phyloP scores from a whole-genome alignment of 2,329 filamentous ascomycete species.

The Ophiocordyceps australis region DNA sequence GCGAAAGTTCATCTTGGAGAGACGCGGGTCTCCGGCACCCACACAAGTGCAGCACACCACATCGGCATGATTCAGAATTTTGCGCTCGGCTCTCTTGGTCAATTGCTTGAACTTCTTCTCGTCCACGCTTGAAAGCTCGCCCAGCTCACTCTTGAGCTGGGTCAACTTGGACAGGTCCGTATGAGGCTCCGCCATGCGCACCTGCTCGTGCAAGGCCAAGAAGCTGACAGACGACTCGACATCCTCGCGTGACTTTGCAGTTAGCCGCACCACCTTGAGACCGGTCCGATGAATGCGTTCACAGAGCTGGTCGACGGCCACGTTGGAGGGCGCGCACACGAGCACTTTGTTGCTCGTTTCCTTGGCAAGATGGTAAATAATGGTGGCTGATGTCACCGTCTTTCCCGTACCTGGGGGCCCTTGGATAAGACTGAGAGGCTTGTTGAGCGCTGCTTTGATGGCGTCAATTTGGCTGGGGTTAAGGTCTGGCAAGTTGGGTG shows the following conservation, averaged over 20 bases:
- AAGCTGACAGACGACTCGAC: constrained; percentile 97
- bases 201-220: constrained; percentile 87
- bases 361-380: constrained; percentile 95
- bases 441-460: constrained; percentile 86
- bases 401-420: constrained; percentile 95
- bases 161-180: constrained; percentile 83
- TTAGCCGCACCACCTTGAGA: constrained; percentile 90
- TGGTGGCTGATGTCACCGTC: constrained; percentile 94
- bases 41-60: constrained; percentile 99
- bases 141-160: constrained; percentile 78
- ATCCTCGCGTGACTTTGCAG: constrained; percentile 96
- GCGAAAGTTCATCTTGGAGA: constrained; percentile 94
- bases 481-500: constrained; percentile 81
- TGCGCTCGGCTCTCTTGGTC: constrained; percentile 81
- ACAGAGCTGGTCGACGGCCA: constrained; percentile 94
- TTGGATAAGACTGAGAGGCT: constrained; percentile 88
- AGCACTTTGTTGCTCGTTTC: constrained; percentile 88
- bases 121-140: constrained; percentile 84
- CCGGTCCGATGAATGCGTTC: constrained; percentile 91
- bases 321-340: constrained; percentile 94
- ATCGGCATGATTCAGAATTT: constrained; percentile 88
- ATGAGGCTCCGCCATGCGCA: constrained; percentile 93
- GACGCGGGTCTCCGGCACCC: constrained; percentile 84
- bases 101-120: constrained; percentile 98
- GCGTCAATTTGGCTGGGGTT: constrained; percentile 93